Conservation (phyloP, 148 eudicot genomes). For the Bassia scoparia region DNA sequence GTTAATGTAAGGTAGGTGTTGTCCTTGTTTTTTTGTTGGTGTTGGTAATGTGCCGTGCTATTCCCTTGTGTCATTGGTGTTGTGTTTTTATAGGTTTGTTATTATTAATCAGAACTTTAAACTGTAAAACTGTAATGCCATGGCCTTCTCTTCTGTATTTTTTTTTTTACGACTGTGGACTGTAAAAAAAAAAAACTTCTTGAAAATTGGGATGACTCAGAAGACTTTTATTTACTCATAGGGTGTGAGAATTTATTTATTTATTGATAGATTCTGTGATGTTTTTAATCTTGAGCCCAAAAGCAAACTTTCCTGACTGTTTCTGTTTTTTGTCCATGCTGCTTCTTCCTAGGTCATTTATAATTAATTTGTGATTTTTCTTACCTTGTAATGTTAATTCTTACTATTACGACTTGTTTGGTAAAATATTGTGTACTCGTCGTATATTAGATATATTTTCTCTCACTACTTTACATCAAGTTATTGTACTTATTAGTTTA, state of each 20-base stretch:
- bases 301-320: conserved; percentile 8
- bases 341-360: conserved; percentile 20
- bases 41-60: conserved; percentile 10
- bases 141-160: neutral
- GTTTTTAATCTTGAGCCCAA: conserved; percentile 32
- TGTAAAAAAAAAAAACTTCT: conserved; percentile 1
- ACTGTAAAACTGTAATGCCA: neutral
- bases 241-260: conserved; percentile 6
- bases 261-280: conserved; percentile 15
- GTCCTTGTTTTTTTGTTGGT: conserved; percentile 17
- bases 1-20: neutral
- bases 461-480: too few species aligned
- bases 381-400: too few species aligned
- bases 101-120: conserved; percentile 13
- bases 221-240: conserved; percentile 17
- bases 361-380: neutral
- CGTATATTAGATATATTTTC: too few species aligned
- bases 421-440: too few species aligned
- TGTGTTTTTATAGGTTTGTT: conserved; percentile 21
- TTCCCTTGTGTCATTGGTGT: conserved; percentile 24
- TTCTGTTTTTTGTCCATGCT: conserved; percentile 12
- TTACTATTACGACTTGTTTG: too few species aligned
- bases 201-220: conserved; percentile 17
- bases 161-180: neutral
- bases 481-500: too few species aligned